phyloP scores from a whole-genome alignment of 2,329 filamentous ascomycete species.

The Cytospora mali region DNA sequence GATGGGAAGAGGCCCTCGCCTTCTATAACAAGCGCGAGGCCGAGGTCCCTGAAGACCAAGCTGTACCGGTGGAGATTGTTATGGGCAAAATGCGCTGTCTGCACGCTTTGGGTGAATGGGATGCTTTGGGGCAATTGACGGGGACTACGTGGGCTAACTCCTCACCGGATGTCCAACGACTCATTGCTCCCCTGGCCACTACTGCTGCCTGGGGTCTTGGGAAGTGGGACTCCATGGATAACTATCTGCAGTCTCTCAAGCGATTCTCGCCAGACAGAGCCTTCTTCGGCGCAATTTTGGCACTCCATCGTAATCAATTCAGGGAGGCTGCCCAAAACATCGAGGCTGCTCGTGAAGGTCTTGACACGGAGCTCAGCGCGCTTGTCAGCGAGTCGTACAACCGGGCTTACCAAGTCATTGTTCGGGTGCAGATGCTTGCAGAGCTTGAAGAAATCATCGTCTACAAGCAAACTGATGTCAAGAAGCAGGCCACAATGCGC shows the following conservation, averaged over 20 bases:
- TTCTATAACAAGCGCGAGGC: conserved; percentile 88
- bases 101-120: conserved; percentile 97
- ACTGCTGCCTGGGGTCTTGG: conserved; percentile 95
- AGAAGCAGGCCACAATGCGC: conserved; percentile 88
- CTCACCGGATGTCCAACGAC: conserved; percentile 80
- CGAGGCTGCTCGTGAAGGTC: conserved; percentile 85
- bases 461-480: conserved; percentile 92
- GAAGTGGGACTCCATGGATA: conserved; percentile 98
- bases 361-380: conserved; percentile 94
- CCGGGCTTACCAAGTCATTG: conserved; percentile 94
- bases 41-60: conserved; percentile 61
- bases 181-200: conserved; percentile 90
- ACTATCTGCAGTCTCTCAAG: conserved; percentile 94
- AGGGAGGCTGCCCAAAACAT: conserved; percentile 87
- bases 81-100: conserved; percentile 99
- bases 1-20: conserved; percentile 94
- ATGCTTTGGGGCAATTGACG: conserved; percentile 82
- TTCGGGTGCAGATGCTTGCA: conserved; percentile 97
- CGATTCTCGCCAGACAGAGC: conserved; percentile 89
- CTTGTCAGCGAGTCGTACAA: conserved; percentile 99
- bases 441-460: conserved; percentile 97
- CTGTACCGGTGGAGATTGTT: conserved; percentile 82
- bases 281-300: conserved; percentile 95
- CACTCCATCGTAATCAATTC: conserved; percentile 94
- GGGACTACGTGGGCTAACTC: conserved; percentile 95